Percentiles rank a stretch among this genome's conserved stretches.
phyloP scores from a whole-genome alignment of 1,139 yeast species.

The Nakaseomyces nivariensis region DNA sequence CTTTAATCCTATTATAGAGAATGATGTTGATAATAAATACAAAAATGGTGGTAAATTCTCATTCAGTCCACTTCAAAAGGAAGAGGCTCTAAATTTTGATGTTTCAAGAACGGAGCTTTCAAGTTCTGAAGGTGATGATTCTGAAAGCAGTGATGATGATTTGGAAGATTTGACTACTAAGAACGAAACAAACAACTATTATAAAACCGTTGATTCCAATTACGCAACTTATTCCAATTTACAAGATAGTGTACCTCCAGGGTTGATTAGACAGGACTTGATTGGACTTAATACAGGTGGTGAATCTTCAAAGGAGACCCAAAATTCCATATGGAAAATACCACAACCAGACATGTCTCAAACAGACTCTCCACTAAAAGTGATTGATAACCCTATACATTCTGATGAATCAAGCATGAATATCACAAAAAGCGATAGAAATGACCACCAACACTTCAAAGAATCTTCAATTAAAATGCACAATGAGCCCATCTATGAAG shows the following conservation, averaged over 20 bases:
- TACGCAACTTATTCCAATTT: constrained; percentile 7
- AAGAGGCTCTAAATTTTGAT: constrained; percentile 26
- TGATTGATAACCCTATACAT: constrained; percentile 8
- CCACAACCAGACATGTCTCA: constrained; percentile 14
- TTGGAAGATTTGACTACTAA: not conserved
- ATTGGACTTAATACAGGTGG: not conserved
- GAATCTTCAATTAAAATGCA: not conserved
- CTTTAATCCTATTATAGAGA: constrained; percentile 69
- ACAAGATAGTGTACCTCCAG: constrained; percentile 14
- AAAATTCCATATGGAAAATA: constrained; percentile 22
- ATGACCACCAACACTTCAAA: not conserved
- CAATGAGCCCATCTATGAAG: not conserved
- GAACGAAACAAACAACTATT: not conserved
- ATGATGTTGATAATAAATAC: constrained; percentile 71
- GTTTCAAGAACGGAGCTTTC: constrained; percentile 23
- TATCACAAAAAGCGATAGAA: not conserved
- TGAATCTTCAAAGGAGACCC: constrained; percentile 12
- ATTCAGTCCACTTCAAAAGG: constrained; percentile 23
- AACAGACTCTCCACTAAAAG: constrained; percentile 16
- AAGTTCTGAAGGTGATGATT: constrained; percentile 30
- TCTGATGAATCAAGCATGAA: not conserved
- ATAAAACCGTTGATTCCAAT: constrained; percentile 20
- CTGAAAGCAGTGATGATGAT: constrained; percentile 23
- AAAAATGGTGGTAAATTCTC: constrained; percentile 80
- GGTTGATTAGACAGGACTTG: constrained; percentile 9